These are phyloP conservation scores for Tetrapisispora nanseiensis DNA, from an alignment of 805 yeast species.

Conservation along the genomic window DNA sequence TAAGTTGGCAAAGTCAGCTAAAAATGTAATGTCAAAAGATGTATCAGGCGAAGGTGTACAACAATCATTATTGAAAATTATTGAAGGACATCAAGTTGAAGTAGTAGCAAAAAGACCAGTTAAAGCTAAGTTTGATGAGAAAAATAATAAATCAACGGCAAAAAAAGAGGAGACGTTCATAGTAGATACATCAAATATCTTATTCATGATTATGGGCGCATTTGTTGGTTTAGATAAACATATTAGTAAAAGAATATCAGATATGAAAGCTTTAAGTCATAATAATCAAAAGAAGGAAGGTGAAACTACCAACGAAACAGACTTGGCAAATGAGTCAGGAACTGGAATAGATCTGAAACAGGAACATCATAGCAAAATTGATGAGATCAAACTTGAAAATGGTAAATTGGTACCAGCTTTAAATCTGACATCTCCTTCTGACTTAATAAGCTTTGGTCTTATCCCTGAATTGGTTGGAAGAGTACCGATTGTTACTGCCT, in stretches of 20 bases:
- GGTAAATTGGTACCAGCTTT: constrained; percentile 35
- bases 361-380: constrained; percentile 19
- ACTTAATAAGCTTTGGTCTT: constrained; percentile 42
- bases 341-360: constrained; percentile 1
- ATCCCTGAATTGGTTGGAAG: constrained; percentile 55
- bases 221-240: constrained; percentile 49
- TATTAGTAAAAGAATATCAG: constrained; percentile 32
- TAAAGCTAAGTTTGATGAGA: constrained; percentile 17
- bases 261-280: constrained; percentile 15
- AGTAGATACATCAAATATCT: constrained; percentile 45
- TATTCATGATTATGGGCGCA: constrained; percentile 53
- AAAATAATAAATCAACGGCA: constrained; percentile 26
- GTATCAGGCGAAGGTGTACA: constrained; percentile 61
- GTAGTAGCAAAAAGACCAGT: constrained; percentile 38
- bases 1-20: constrained; percentile 42
- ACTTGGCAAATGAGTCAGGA: constrained; percentile 5
- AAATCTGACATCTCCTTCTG: constrained; percentile 40
- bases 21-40: constrained; percentile 42
- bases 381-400: constrained; percentile 30
- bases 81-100: constrained; percentile 47
- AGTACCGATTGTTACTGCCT: constrained; percentile 44
- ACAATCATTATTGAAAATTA: constrained; percentile 45
- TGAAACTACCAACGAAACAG: neutral
- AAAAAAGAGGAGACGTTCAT: constrained; percentile 37
- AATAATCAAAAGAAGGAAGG: neutral